Evolutionary conservation across 179 eudicot species (phyloP), one percentile per base, ranked within the genome.

Genomic region (Actinidia arguta): DNA sequence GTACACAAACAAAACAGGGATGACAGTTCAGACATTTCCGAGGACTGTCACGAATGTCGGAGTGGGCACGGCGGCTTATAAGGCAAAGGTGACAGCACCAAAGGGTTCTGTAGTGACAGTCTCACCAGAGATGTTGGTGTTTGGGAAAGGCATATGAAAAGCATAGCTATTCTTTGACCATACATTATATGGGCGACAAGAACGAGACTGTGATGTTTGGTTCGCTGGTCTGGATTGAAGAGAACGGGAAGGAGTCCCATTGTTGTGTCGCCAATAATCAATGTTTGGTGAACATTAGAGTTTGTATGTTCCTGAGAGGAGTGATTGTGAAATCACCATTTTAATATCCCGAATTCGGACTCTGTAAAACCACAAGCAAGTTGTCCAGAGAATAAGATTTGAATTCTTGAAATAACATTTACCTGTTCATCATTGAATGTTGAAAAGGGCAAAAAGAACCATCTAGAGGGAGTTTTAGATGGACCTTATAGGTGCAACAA

Each of bases 171-270:
- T 81, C n/a, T n/a, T 22, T 91, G 77, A 89, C 24, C 0, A 74
- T 81, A 25, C 14, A 47, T 12, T 62, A 36, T 14, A 18, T 0
- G n/a, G 48, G 48, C n/a, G 62, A 50, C 12, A 13, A 74, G 47
- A 77, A 31, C 11, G 81, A 85, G 7, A 72, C 76, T 0, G 77
- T 42, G 18, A 72, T 83, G 6, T 85, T 47, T 79, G 96, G 94
- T 47, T 88, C 86, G 17, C 59, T 93, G n/a, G 83, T 82, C 50
- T 93, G 95, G 95, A 79, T 83, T 47, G 91, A 92, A 81, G 84
- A 78, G 8, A 81, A 75, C 14, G 90, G 90, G 36, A 81, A 44
- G 93, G 72, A 92, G 95, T 59, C 97, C 95, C 2, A 91, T 93
- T 80, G 92, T 87, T 10, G 87, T 91, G 46, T 79, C 89, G 5